Percentiles rank a stretch among this genome's conserved stretches.
These are phyloP conservation scores for Heterotrichella gracilis DNA, from an alignment of 352 stramenopile species.

Conservation along the genomic window DNA sequence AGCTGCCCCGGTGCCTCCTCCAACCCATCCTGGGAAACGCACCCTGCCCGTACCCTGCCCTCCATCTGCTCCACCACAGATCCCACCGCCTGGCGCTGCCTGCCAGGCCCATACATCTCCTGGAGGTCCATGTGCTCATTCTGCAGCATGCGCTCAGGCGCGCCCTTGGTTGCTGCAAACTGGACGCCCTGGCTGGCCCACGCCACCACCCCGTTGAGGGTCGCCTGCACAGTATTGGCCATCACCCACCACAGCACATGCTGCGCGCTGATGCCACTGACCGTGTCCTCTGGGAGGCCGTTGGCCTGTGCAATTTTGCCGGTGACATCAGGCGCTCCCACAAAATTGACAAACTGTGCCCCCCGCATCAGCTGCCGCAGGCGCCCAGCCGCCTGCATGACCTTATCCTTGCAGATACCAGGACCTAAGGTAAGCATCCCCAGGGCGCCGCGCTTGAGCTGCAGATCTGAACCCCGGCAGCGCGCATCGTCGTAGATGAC, in stretches of 20 bases:
- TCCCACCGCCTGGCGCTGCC: not conserved
- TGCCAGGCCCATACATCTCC: not conserved
- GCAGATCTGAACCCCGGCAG: constrained; percentile 46
- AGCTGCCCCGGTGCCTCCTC: not conserved
- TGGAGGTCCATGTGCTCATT: not conserved
- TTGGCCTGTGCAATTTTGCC: not conserved
- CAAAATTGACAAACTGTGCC: constrained; percentile 29
- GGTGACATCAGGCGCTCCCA: not conserved
- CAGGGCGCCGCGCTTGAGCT: constrained; percentile 30
- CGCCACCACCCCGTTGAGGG: constrained; percentile 29
- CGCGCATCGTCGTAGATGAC: constrained; percentile 53
- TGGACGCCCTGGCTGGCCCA: constrained; percentile 40
- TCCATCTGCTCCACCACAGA: not conserved
- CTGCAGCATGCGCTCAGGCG: not conserved
- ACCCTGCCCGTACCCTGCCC: too few relatives aligned
- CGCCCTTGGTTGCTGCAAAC: constrained; percentile 17
- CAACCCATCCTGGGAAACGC: too few relatives aligned
- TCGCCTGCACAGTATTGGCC: constrained; percentile 37
- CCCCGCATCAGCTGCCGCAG: constrained; percentile 35
- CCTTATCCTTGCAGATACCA: constrained; percentile 48
- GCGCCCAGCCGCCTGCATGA: constrained; percentile 53
- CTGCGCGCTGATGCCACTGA: constrained; percentile 18
- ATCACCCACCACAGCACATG: constrained; percentile 45
- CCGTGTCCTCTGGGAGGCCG: not conserved
- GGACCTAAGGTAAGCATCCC: constrained; percentile 42